Conservation (phyloP, 208 protist species). For the Trypanosoma congolense region DNA sequence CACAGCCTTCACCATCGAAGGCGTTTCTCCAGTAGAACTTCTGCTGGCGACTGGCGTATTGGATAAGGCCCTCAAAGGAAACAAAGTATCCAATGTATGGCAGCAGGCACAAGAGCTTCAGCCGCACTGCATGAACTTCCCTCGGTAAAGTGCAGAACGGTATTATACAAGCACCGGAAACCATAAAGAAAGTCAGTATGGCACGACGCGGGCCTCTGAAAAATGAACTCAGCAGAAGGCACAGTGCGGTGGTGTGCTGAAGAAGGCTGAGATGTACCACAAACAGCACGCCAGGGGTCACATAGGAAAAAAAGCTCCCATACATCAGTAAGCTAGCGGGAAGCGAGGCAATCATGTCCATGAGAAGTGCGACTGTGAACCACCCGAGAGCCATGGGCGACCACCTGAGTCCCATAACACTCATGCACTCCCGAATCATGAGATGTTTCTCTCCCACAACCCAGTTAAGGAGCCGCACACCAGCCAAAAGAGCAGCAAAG, state of each 20-base stretch:
- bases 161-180: slow-evolving; percentile 63
- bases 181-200: slow-evolving; percentile 49
- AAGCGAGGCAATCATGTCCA: slow-evolving; percentile 52
- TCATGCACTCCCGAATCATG: slow-evolving; percentile 78
- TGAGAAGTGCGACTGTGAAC: slow-evolving; percentile 53
- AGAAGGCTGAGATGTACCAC: slow-evolving; percentile 72
- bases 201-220: slow-evolving; percentile 77
- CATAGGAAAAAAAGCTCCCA: slow-evolving; percentile 50
- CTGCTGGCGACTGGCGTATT: slow-evolving; percentile 39
- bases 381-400: slow-evolving; percentile 66
- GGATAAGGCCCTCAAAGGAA: slow-evolving; percentile 41
- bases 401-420: slow-evolving; percentile 84
- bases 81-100: slow-evolving; percentile 60
- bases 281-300: slow-evolving; percentile 61
- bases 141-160: slow-evolving; percentile 67
- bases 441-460: slow-evolving; percentile 80
- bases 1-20: slow-evolving; percentile 36
- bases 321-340: slow-evolving; percentile 50
- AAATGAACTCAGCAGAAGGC: slow-evolving; percentile 63
- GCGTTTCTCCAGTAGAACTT: slow-evolving; percentile 39
- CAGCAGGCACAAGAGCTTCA: slow-evolving; percentile 44
- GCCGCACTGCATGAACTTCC: slow-evolving; percentile 30
- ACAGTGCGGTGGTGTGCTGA: slow-evolving; percentile 65
- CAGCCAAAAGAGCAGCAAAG: slow-evolving; percentile 67
- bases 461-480: slow-evolving; percentile 50